phyloP scores from a whole-genome alignment of 441 rosid genomes.

The Brassica hybrid region DNA sequence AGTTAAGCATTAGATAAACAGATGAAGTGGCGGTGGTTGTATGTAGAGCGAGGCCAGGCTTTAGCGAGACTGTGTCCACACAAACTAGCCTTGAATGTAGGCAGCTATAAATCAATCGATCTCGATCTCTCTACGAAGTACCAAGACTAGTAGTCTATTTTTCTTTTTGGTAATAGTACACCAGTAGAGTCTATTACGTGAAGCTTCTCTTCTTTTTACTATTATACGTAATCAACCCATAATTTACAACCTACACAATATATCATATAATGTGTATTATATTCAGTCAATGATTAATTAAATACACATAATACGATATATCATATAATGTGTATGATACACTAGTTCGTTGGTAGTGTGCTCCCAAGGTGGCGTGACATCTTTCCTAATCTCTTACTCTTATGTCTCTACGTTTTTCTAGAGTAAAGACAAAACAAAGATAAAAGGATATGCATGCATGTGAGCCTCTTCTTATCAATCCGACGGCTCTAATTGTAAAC shows the following conservation, averaged over 20 bases:
- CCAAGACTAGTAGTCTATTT: too few species aligned
- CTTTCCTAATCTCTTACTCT: constrained; percentile 4
- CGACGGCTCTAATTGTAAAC: constrained; percentile 12
- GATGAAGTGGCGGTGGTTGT: not conserved
- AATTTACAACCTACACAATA: not conserved
- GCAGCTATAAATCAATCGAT: not conserved
- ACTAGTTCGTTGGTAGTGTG: constrained; percentile 4
- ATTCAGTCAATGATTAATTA: constrained; percentile 1
- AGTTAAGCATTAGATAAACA: not conserved
- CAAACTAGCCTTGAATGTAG: not conserved
- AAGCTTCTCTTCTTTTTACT: constrained; percentile 7
- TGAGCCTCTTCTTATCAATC: constrained; percentile 17
- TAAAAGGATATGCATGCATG: constrained; percentile 15
- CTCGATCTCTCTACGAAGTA: not conserved
- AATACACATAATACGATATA: not conserved
- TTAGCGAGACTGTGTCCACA: not conserved
- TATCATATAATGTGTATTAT: not conserved
- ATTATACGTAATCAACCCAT: not conserved
- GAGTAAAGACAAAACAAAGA: constrained; percentile 16
- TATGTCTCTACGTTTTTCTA: not conserved
- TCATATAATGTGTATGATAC: not conserved
- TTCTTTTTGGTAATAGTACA: too few species aligned
- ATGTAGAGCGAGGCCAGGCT: not conserved
- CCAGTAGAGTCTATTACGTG: not conserved
- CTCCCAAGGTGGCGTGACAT: constrained; percentile 24